Evolutionary conservation across 2,329 filamentous ascomycete genomes (phyloP).

Genomic region (Apiospora koreana): DNA sequence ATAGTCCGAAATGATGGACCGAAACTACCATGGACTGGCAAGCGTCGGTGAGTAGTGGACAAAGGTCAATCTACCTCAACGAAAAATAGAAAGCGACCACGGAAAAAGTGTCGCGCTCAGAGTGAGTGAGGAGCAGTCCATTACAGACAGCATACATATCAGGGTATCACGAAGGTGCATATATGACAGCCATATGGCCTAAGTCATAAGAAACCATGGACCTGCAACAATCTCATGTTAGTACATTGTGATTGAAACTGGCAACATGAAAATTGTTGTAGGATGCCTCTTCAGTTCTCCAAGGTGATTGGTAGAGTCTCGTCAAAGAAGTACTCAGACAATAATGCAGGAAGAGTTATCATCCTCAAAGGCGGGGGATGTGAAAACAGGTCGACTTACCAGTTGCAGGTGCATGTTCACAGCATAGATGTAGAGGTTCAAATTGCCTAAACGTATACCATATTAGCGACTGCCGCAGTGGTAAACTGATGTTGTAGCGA

Average conservation of each 20-base stretch:
- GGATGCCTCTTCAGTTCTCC: slow-evolving; percentile 54
- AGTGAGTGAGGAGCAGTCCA: neutral
- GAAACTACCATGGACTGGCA: slow-evolving; percentile 3
- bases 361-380: slow-evolving; percentile 44
- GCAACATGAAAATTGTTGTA: neutral
- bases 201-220: neutral
- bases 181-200: neutral
- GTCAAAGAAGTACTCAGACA: slow-evolving; percentile 57
- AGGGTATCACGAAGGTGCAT: neutral
- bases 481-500: neutral
- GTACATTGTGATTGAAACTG: neutral
- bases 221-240: neutral
- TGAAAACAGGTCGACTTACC: neutral
- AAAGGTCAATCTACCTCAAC: neutral
- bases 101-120: slow-evolving; percentile 6
- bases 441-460: neutral
- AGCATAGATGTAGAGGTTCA: too few species aligned
- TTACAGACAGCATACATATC: neutral
- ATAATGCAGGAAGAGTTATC: slow-evolving; percentile 45
- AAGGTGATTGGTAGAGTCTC: slow-evolving; percentile 56
- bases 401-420: too few species aligned
- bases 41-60: slow-evolving; percentile 4
- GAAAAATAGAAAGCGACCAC: slow-evolving; percentile 8
- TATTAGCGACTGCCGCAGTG: neutral
- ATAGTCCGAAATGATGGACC: slow-evolving; percentile 7